phyloP scores from a whole-genome alignment of 768 basidiomycete genomes.

The Serendipita sp. region DNA sequence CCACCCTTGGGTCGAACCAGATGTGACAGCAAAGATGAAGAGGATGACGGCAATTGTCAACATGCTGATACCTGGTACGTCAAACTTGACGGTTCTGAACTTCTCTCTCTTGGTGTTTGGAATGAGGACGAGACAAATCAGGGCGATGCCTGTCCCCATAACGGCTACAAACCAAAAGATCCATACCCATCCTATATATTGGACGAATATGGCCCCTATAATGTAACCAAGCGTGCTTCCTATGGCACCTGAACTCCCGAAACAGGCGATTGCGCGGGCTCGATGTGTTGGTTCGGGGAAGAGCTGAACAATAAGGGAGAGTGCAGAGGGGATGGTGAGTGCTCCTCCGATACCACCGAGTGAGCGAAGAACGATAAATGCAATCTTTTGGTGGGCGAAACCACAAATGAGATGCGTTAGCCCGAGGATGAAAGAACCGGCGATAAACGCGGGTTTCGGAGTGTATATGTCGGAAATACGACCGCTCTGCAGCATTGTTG shows the following conservation, averaged over 20 bases:
- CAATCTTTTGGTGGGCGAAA: constrained; percentile 21
- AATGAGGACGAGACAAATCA: constrained; percentile 22
- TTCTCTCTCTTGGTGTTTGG: constrained; percentile 14
- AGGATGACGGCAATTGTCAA: constrained; percentile 23
- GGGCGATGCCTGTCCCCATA: constrained; percentile 22
- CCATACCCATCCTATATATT: constrained; percentile 31
- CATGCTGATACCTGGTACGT: constrained; percentile 3
- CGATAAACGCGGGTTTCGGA: constrained; percentile 29
- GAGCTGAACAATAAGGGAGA: constrained; percentile 34
- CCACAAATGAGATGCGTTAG: constrained; percentile 20
- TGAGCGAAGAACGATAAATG: constrained; percentile 21
- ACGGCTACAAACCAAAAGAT: constrained; percentile 35
- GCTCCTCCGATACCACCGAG: constrained; percentile 28
- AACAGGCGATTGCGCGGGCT: constrained; percentile 31
- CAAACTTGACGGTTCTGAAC: neutral
- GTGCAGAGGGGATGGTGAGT: constrained; percentile 35
- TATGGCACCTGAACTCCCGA: constrained; percentile 31
- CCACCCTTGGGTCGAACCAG: constrained; percentile 8
- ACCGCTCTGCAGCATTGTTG: constrained; percentile 26
- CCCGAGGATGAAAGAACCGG: constrained; percentile 18
- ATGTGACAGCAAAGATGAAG: constrained; percentile 29
- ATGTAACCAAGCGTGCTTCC: constrained; percentile 33
- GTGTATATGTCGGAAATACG: constrained; percentile 26
- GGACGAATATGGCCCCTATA: constrained; percentile 30
- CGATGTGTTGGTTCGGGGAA: constrained; percentile 34